A percentile compares a stretch with the other conserved stretches of the same genome.
These are phyloP conservation scores for Chamaenerion angustifolium DNA, from an alignment of 345 rosid species.

Conservation along the genomic window DNA sequence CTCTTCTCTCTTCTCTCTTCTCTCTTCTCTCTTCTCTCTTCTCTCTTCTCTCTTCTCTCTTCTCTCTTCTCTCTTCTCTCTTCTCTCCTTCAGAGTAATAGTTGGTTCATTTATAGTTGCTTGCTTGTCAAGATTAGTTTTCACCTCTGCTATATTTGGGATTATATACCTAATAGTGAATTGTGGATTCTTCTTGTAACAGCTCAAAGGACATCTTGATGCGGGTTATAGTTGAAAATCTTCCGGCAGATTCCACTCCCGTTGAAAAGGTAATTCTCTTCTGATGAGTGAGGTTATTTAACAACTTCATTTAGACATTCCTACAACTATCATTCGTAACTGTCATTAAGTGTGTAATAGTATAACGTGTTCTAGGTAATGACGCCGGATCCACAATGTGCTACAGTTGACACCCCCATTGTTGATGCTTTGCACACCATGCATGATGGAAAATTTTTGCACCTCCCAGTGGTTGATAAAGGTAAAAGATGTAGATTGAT, in stretches of 20 bases:
- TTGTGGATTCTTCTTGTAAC: slow-evolving; percentile 11
- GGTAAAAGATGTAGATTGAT: slow-evolving; percentile 27
- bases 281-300: neutral
- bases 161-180: slow-evolving; percentile 1
- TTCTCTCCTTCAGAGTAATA: slow-evolving; percentile 3
- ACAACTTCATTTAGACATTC: neutral
- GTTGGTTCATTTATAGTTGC: neutral
- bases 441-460: slow-evolving; percentile 97
- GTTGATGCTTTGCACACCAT: slow-evolving; percentile 92
- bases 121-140: neutral
- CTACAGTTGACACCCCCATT: slow-evolving; percentile 70
- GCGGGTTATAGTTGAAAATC: slow-evolving; percentile 83
- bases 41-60: too few species aligned
- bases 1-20: too few species aligned
- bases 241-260: slow-evolving; percentile 52
- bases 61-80: too few species aligned
- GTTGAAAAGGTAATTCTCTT: slow-evolving; percentile 61
- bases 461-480: slow-evolving; percentile 83
- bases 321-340: neutral
- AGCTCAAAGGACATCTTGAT: slow-evolving; percentile 96
- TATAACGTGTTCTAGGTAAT: slow-evolving; percentile 47
- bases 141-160: neutral
- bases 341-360: slow-evolving; percentile 1
- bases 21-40: too few species aligned
- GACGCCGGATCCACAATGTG: slow-evolving; percentile 96